Base-by-base conservation (phyloP, 129 eudicot species). In the Artemisia annua region DNA sequence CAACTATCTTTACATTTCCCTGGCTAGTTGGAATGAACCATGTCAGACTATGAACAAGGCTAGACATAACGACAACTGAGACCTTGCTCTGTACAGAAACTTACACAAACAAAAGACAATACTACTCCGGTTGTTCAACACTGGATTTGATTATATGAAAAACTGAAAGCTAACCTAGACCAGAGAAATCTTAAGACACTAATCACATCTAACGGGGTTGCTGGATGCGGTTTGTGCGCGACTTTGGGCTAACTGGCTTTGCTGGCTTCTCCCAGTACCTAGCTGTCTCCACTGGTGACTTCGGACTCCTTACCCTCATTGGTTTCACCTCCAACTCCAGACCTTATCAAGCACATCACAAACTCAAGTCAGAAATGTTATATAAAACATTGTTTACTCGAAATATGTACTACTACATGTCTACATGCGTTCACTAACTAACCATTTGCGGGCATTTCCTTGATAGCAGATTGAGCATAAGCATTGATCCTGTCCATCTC, bases 231-330 rank as follows among this genome's bases (percentile, higher is more conserved):
- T 89, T 89, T 56, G 74, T 49, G 16, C 78, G 78, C 6, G 71
- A 62, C 70, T 79, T 91, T 5, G 90, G 92, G 83, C 87, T 86
- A 15, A 86, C 78, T 3, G 79, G 39, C 81, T 91, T 91, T n/a
- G 96, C 92, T n/a, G 97, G 95, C 74, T 91, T 91, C 73, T 91
- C 97, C 84, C 85, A 75, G 51, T 81, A 69, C 81, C 82, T 86
- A 24, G 87, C 79, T 13, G 76, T 70, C 67, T 80, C 92, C 69
- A 82, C 70, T 0, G 87, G 84, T 9, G 85, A 84, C 72, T 68
- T 88, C 35, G 78, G 85, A 2, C 73, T 46, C 82, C 82, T 70
- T 65, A 52, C 77, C 24, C 48, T 72, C 52, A 22, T 43, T 30
- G 84, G 75, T 51, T 85, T 85, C 14, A 85, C 61, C 39, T 79